Evolutionary conservation across 805 yeast species (phyloP), one percentile per base, ranked within the genome.

Genomic region (Starmerella kuoi): DNA sequence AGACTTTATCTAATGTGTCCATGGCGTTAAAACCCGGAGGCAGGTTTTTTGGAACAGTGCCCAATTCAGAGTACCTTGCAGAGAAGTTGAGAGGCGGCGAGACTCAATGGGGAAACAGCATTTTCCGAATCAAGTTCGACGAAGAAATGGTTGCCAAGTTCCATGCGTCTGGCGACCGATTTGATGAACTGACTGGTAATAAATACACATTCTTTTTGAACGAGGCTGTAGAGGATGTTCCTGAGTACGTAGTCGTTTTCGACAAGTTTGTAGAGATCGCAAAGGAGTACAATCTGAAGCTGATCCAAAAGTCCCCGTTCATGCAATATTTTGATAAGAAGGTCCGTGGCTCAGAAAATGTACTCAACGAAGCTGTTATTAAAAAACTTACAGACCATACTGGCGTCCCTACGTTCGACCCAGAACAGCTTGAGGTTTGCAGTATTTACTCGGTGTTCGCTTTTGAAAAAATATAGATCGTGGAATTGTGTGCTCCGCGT

Each of bases 151-250:
- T 32, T 25, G 23, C 26, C 12, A 33, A 33, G 37, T 33, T 33
- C 26, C 37, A 26, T 18, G 85, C 86, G 0, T 44, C 44, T 25
- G 37, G 27, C 14, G 51, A 47, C 20, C 39, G 41, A 20, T 55
- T 54, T 41, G 31, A 31, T 12, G 22, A 46, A 12, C 79, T 75
- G 51, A 85, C 67, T 57, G 99, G 98, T 0, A 81, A 87, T 60
- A 69, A 74, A 54, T 91, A 91, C 60, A 74, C 73, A 41, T 91
- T 82, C 58, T 83, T 68, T 63, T 64, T 91, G 45, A 77, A 77
- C 50, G 98, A 91, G 63, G 98, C 99, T 0, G 88, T 91, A 37
- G 95, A 85, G 48, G 79, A 91, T 54, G 95, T 91, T 20, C 97
- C 97, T 0, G 99, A 91, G 57, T 91, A 81, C 55, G 93, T 91